Evolutionary conservation across 2,329 filamentous ascomycete genomes (phyloP).

Genomic region (Exophiala dermatitidis): DNA sequence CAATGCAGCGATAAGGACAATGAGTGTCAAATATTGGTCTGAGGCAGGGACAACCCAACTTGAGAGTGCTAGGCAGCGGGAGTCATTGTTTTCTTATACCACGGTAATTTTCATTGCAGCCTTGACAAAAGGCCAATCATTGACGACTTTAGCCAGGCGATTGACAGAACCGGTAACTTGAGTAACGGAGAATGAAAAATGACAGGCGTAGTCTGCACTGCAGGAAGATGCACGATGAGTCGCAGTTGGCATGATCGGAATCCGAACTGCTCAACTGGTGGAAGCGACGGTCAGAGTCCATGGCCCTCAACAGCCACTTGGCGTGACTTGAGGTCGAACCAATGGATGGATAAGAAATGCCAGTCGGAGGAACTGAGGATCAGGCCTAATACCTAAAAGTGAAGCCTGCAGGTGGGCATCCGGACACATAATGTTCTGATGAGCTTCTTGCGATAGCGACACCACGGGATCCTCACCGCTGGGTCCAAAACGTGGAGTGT

Average conservation of each 20-base stretch:
- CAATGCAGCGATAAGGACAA: not conserved
- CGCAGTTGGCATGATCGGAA: conserved; percentile 10
- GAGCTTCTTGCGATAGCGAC: not conserved
- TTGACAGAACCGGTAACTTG: conserved; percentile 1
- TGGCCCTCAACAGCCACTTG: conserved; percentile 12
- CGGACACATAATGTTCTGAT: not conserved
- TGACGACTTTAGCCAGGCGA: conserved; percentile 8
- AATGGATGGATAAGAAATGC: conserved; percentile 10
- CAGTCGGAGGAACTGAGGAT: conserved; percentile 12
- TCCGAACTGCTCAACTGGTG: conserved; percentile 6
- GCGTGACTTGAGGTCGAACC: conserved; percentile 8
- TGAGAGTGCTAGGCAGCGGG: conserved; percentile 12
- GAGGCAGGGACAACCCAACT: conserved; percentile 6
- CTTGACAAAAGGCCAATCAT: conserved; percentile 21
- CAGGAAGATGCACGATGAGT: conserved; percentile 8
- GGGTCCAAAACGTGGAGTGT: conserved; percentile 21
- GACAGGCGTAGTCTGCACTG: conserved; percentile 14
- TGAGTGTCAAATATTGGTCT: not conserved
- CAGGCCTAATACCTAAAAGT: conserved; percentile 12
- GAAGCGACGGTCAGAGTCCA: conserved; percentile 6
- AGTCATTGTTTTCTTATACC: conserved; percentile 17
- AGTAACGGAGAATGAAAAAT: conserved; percentile 12
- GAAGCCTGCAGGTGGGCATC: conserved; percentile 7
- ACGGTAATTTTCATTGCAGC: conserved; percentile 15
- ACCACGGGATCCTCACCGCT: conserved; percentile 7